phyloP scores from a whole-genome alignment of 768 basidiomycete species.

The Mrakia frigida region DNA sequence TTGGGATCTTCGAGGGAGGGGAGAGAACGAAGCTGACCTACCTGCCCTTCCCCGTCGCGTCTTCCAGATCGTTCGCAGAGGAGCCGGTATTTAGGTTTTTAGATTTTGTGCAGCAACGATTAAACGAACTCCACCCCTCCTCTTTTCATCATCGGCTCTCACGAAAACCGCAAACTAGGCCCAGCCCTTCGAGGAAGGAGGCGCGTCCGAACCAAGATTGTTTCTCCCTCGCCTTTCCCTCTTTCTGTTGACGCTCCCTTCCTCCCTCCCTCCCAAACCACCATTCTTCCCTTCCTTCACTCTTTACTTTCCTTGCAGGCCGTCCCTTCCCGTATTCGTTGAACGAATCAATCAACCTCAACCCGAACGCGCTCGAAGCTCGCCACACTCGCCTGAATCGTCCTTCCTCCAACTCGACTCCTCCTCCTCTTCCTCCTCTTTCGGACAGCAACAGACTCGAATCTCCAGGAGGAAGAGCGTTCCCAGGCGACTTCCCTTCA shows the following conservation, averaged over 20 bases:
- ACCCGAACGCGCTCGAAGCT: neutral
- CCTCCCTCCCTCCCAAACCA: neutral
- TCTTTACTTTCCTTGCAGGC: neutral
- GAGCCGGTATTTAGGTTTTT: neutral
- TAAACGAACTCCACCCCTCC: slow-evolving; percentile 13
- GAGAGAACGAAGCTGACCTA: neutral
- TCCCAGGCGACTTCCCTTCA: neutral
- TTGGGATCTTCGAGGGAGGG: neutral
- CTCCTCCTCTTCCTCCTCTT: neutral
- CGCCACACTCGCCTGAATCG: neutral
- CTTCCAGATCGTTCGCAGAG: slow-evolving; percentile 7
- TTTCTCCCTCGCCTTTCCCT: neutral
- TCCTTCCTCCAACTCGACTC: no score
- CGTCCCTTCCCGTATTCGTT: neutral
- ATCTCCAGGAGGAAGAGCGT: neutral
- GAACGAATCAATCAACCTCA: neutral
- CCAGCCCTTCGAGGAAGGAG: neutral
- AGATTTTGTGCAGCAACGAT: neutral
- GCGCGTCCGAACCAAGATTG: neutral
- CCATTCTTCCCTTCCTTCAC: neutral
- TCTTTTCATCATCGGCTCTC: neutral
- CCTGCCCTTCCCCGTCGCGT: neutral
- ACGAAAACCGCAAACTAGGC: no score
- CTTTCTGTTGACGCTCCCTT: neutral
- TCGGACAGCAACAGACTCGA: neutral